A percentile compares a stretch with the other conserved stretches of the same genome.
Evolutionary conservation across 306 rosid species (phyloP).

Genomic region (Luffa acutangula): DNA sequence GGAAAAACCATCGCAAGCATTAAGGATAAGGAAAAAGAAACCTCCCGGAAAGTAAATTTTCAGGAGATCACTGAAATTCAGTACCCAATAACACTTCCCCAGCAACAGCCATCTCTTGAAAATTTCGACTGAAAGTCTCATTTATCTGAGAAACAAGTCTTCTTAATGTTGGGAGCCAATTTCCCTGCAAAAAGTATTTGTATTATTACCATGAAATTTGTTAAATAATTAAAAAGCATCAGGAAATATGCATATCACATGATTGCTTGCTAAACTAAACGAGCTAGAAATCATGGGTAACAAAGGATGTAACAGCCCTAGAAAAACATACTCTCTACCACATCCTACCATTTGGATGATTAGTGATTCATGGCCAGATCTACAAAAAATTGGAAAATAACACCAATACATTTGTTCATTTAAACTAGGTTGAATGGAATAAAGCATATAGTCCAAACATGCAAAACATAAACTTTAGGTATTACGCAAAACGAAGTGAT

Average conservation of each 20-base stretch:
- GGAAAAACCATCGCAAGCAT: neutral
- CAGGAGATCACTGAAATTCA: neutral
- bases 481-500: neutral
- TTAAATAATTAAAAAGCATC: neutral
- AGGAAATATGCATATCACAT: neutral
- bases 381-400: neutral
- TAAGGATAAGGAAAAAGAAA: constrained; percentile 7
- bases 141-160: constrained; percentile 79
- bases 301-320: neutral
- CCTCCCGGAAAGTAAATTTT: constrained; percentile 1
- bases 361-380: neutral
- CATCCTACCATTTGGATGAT: neutral
- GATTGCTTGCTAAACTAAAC: neutral
- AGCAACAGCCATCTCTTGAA: constrained; percentile 98
- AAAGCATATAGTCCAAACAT: neutral
- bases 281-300: neutral
- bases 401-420: neutral
- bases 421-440: neutral
- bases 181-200: constrained; percentile 35
- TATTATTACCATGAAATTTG: neutral
- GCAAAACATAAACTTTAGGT: neutral
- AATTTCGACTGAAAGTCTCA: constrained; percentile 72
- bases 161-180: constrained; percentile 85
- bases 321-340: neutral
- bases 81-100: constrained; percentile 93